These are phyloP conservation scores for Coemansia sp. DNA, from an alignment of 192 early-diverging fungal species.

Conservation along the genomic window DNA sequence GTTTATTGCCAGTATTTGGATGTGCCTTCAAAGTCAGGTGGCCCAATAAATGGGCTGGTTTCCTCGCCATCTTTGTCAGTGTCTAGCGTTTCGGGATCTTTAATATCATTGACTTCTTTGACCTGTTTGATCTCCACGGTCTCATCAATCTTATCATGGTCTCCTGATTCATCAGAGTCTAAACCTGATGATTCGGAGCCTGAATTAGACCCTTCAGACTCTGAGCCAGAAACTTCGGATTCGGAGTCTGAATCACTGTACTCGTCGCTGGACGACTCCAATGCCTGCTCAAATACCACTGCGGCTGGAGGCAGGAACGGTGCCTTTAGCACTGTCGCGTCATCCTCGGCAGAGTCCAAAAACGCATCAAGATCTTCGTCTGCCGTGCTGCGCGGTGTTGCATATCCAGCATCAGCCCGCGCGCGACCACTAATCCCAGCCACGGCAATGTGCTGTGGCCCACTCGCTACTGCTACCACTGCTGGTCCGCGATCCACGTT, in stretches of 20 bases:
- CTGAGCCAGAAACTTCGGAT: neutral
- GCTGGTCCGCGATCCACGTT: constrained; percentile 25
- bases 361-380: constrained; percentile 52
- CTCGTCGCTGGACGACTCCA: neutral
- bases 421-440: constrained; percentile 47
- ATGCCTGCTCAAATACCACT: constrained; percentile 26
- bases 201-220: neutral
- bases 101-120: neutral
- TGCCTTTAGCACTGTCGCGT: neutral
- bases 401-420: constrained; percentile 26
- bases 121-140: neutral
- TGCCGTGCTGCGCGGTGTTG: constrained; percentile 36
- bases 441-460: constrained; percentile 30
- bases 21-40: constrained; percentile 30
- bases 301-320: constrained; percentile 4
- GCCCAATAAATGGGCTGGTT: constrained; percentile 9
- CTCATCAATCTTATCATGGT: neutral
- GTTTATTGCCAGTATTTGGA: constrained; percentile 49
- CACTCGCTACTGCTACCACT: constrained; percentile 3
- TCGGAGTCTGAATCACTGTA: neutral
- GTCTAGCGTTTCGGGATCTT: too few relatives aligned
- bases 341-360: constrained; percentile 37
- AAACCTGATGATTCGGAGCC: too few relatives aligned
- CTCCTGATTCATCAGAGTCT: too few relatives aligned
- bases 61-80: constrained; percentile 2